Base-by-base conservation (phyloP, 2,329 filamentous ascomycete species). In the Aspergillus jensenii region DNA sequence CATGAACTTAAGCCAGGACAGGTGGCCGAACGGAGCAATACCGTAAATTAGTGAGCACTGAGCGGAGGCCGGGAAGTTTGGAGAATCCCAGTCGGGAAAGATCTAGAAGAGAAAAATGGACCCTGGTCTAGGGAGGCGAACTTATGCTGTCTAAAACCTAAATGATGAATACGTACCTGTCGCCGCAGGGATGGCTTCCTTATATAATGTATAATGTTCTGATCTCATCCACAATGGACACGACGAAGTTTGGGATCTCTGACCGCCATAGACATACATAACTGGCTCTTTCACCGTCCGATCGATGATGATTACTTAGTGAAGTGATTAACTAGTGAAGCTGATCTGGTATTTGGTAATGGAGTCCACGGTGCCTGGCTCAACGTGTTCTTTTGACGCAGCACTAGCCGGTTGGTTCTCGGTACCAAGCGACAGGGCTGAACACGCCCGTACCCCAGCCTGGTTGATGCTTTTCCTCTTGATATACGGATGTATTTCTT, bases 1-100 rank as follows among this genome's bases (percentile, higher is more conserved):
- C 64, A 64, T 66, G 61, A 67, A 37, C 35, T 37, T 6, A 37
- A 55, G 65, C 66, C 65, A 68, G 58, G 66, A 65, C 66, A 68
- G 63, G 66, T 68, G 66, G 66, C 66, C 60, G 56, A 55, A 65
- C 47, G 55, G 44, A 58, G 53, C 31, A 55, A 39, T 53, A 48
- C 50, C 25, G 17, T 33, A 23, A n/a, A 51, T 41, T 58, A 60
- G 41, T 56, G 52, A 51, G 58, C 55, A 25, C 27, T 31, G 27
- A 31, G 44, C 15, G 45, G 54, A 55, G 45, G 23, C 46, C 31
- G 48, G 55, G 50, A 51, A 52, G 59, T 40, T 49, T 45, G 50
- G 52, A 49, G 52, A 52, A 43, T 53, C 41, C 40, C 39, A 55
- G 58, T 59, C 56, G 55, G 63, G 63, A 65, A 64, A 56, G 58